phyloP scores from a whole-genome alignment of 2,329 filamentous ascomycete species.

The Lithohypha guttulata region DNA sequence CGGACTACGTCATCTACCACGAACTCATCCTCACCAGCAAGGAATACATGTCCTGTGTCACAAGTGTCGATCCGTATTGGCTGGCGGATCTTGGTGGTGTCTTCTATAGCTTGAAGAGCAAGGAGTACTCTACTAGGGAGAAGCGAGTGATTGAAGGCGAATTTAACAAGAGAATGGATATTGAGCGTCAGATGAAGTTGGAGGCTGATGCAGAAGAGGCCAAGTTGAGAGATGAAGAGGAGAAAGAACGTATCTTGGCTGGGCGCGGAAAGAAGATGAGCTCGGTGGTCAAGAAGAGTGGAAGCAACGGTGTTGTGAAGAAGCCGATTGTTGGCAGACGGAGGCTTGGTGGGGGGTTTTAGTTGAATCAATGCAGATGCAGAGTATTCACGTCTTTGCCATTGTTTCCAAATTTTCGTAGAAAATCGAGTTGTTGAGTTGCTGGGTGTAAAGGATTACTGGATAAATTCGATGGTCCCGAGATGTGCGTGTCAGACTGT shows the following conservation, averaged over 20 bases:
- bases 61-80: conserved; percentile 92
- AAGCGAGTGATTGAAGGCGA: conserved; percentile 82
- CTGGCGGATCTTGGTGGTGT: conserved; percentile 91
- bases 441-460: too few relatives aligned
- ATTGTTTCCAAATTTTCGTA: too few relatives aligned
- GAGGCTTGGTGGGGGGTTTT: conserved; percentile 18
- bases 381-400: too few relatives aligned
- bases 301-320: conserved; percentile 22
- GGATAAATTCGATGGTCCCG: too few relatives aligned
- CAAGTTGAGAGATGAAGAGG: conserved; percentile 33
- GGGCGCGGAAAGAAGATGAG: conserved; percentile 13
- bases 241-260: conserved; percentile 24
- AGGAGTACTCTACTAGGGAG: conserved; percentile 80
- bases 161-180: conserved; percentile 86
- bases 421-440: too few relatives aligned
- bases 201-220: conserved; percentile 74
- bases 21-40: conserved; percentile 87
- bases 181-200: conserved; percentile 81
- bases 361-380: too few relatives aligned
- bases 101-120: conserved; percentile 95
- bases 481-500: too few relatives aligned
- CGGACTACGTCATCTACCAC: conserved; percentile 96
- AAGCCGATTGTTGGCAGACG: conserved; percentile 19
- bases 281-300: conserved; percentile 21
- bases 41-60: conserved; percentile 97